phyloP scores from a whole-genome alignment of 225 moss, liverwort and hornwort genomes.

The Bryum argenteum region DNA sequence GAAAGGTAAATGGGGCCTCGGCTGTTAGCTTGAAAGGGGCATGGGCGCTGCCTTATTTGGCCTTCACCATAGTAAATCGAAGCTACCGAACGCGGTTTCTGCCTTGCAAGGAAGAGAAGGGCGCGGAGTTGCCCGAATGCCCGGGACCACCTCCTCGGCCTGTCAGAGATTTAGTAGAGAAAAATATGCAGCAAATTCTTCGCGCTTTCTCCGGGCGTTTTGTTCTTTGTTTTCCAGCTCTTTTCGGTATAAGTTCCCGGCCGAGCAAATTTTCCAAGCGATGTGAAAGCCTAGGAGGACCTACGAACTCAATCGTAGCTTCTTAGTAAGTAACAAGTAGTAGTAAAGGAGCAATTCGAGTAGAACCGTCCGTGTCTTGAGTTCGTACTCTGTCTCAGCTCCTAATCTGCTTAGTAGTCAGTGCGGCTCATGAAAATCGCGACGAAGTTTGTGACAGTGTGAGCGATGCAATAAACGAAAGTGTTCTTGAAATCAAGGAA shows the following conservation, averaged over 20 bases:
- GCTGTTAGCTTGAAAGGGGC: background rate
- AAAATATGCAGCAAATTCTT: constrained; percentile 32
- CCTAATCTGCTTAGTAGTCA: too few species aligned
- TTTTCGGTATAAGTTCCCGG: constrained; percentile 9
- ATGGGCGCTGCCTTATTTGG: constrained; percentile 31
- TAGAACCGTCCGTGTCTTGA: too few species aligned
- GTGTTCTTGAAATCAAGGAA: too few species aligned
- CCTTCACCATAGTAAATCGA: constrained; percentile 6
- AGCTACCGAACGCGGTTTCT: constrained; percentile 28
- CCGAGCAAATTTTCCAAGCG: background rate
- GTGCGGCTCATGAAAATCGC: too few species aligned
- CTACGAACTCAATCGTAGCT: background rate
- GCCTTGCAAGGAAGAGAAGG: too few species aligned
- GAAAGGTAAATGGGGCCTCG: too few species aligned
- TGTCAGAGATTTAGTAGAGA: too few species aligned
- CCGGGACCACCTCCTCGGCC: constrained; percentile 18
- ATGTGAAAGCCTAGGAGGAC: background rate
- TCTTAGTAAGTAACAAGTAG: too few species aligned
- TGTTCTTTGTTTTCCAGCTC: constrained; percentile 2
- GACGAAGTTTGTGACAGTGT: too few species aligned
- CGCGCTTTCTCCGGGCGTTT: constrained; percentile 12
- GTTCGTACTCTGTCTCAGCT: too few species aligned
- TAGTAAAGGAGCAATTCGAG: too few species aligned
- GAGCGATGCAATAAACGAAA: too few species aligned
- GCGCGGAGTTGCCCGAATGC: background rate